Evolutionary conservation across 169 alveolate genomes (phyloP).

Genomic region (Ichthyophthirius multifiliis): DNA sequence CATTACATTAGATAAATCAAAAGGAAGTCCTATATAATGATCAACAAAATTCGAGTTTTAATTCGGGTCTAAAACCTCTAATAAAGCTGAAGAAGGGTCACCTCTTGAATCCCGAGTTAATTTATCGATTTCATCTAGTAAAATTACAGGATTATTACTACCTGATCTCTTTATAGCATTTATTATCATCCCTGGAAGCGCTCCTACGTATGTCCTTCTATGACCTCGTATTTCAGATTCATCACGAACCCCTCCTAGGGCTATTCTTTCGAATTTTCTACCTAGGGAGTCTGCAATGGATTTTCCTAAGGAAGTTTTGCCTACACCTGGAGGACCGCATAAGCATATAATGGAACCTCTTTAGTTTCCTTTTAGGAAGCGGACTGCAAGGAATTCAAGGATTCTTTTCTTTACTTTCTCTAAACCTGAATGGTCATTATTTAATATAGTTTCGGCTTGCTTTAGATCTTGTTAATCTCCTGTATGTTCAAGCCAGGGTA

Average conservation of each 20-base stretch:
- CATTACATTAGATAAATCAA: slow-evolving; percentile 68
- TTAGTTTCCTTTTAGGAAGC: slow-evolving; percentile 51
- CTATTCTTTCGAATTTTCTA: slow-evolving; percentile 73
- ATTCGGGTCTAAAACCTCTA: slow-evolving; percentile 80
- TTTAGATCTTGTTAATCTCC: slow-evolving; percentile 54
- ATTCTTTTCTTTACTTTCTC: slow-evolving; percentile 77
- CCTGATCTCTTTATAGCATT: slow-evolving; percentile 53
- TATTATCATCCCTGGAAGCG: slow-evolving; percentile 76
- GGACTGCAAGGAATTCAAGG: slow-evolving; percentile 75
- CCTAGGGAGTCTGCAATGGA: slow-evolving; percentile 76
- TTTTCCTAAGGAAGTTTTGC: slow-evolving; percentile 81
- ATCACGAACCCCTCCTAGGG: slow-evolving; percentile 83
- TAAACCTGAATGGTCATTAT: slow-evolving; percentile 77
- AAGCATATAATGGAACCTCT: slow-evolving; percentile 70
- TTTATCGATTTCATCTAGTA: slow-evolving; percentile 82
- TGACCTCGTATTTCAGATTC: slow-evolving; percentile 86
- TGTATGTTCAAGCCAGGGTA: slow-evolving; percentile 67
- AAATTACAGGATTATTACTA: slow-evolving; percentile 74
- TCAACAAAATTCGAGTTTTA: slow-evolving; percentile 65
- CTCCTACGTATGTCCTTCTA: slow-evolving; percentile 81
- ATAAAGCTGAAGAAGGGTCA: slow-evolving; percentile 74
- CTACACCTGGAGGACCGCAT: slow-evolving; percentile 86
- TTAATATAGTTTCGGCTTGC: slow-evolving; percentile 52
- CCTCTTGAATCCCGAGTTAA: slow-evolving; percentile 67
- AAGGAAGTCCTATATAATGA: slow-evolving; percentile 68